Evolutionary conservation across 352 stramenopile species (phyloP), one percentile per base, ranked within the genome.

Genomic region (Phytophthora macrochlamydospora): DNA sequence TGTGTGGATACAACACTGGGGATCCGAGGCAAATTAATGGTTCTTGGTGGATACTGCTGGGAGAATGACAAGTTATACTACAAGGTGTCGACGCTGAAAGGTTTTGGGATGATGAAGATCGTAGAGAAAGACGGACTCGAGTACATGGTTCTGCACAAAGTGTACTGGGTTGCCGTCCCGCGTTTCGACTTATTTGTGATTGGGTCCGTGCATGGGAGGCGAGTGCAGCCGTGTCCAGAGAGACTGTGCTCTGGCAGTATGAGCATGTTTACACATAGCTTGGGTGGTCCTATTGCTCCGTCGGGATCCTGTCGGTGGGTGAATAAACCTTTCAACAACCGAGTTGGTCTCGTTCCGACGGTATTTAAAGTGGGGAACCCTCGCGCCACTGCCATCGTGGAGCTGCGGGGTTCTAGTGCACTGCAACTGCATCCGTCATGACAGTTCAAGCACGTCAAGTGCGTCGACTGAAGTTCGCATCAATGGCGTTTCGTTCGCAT

Each of bases 81-180:
- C 46, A 71, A 59, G 13, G 13, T 59, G 5, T 18, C 33, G 5
- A 66, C 64, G 7, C 40, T 76, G 14, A 76, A 76, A 46, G 59
- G 64, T 3, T 76, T 70, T 37, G 69, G 69, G 2, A 62, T 76
- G 56, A 59, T 76, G 65, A 58, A 59, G 13, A 62, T 73, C 56
- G 37, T 65, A 37, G 50, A 71, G 14, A 51, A 68, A 1, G 49
- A 67, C n/a, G 64, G 56, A 29, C 33, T 43, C 0, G 69, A 76
- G 31, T 73, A 60, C 38, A 52, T 76, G 18, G 59, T 71, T 4
- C 18, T 76, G 8, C 64, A 76, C 43, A 68, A 68, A 24, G 44
- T 76, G 9, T 62, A 73, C 35, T 76, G 69, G 69, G 49, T 65
- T 30, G 38, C 32, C 4, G 64, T 69, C 37, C 65, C 65, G 2